Base-by-base conservation (phyloP, 495 filamentous ascomycete genomes). In the Neurospora pannonica region DNA sequence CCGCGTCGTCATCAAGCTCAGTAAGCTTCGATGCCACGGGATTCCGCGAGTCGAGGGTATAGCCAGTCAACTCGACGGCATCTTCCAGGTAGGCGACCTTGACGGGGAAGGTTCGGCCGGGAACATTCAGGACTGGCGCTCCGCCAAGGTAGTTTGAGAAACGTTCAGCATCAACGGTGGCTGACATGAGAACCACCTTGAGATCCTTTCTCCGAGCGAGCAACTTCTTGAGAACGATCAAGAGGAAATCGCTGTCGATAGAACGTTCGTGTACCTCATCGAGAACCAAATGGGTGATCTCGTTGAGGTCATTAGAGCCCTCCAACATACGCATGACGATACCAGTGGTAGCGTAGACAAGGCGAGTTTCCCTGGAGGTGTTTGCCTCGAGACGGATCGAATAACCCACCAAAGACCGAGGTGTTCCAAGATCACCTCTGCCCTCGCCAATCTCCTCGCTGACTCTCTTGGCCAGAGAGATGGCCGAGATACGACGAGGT, bases 301-400 rank as follows among this genome's bases (percentile, higher is more conserved):
- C 95, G 67, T 89, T 86, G 62, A 99, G 89, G 69, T 95, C 91
- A 75, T 92, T 90, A 0, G 92, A 93, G 3, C 91, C 90, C 82
- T 99, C 95, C 11, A 99, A 85, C 96, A 98, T 99, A 17, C 96
- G 91, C 86, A 98, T 93, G 7, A 99, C 93, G 76, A 98, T 97
- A 83, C 96, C 96, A 5, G 89, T 91, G 5, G 89, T 91, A 42
- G 95, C 96, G 82, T 94, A 99, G 6, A 98, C 88, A 34, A 99
- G 87, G 72, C 93, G 86, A 6, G 94, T 99, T 43, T 92, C 88
- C 38, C 89, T 84, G 24, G 90, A 89, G n/a, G 92, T 89, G 75
- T 95, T 95, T 70, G 92, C 92, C 78, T 99, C 96, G 69, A 99
- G 84, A 38, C 96, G 89, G 76, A 99, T 97, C 6, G 95, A 93